Percentiles rank a stretch among this genome's conserved stretches.
Conservation (phyloP, 176 grass and related monocot species). For the Aegilops umbellulata region DNA sequence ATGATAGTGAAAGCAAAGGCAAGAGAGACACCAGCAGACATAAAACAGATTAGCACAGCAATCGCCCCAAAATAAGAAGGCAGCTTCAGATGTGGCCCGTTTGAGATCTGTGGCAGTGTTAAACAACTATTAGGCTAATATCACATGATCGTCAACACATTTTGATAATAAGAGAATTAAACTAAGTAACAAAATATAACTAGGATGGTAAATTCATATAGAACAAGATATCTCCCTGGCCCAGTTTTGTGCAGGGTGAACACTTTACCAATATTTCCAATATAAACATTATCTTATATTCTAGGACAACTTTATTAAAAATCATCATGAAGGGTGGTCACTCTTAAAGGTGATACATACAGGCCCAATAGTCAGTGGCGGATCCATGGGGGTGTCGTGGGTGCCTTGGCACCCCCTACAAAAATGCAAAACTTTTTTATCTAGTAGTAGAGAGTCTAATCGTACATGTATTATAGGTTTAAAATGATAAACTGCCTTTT, state of each 20-base stretch:
- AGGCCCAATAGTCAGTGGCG: not conserved
- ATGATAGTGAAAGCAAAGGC: constrained; percentile 67
- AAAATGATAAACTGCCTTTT: no score
- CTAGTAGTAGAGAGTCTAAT: no score
- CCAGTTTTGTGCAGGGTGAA: not conserved
- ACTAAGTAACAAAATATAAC: not conserved
- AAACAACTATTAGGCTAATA: constrained; percentile 22
- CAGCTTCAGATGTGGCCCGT: constrained; percentile 46
- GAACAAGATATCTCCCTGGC: not conserved
- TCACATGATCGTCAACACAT: constrained; percentile 13
- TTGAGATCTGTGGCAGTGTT: constrained; percentile 50
- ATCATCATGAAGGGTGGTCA: not conserved
- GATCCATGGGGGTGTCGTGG: no score
- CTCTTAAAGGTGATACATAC: not conserved
- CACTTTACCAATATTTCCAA: not conserved
- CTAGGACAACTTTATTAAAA: not conserved
- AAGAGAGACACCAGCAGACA: constrained; percentile 56
- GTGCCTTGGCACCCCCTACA: no score
- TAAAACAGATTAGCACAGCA: constrained; percentile 55
- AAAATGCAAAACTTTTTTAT: no score
- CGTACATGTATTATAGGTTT: no score
- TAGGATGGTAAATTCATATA: constrained; percentile 7
- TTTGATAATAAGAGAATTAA: not conserved
- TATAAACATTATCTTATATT: constrained; percentile 3
- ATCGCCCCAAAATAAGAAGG: constrained; percentile 71